phyloP scores from a whole-genome alignment of 805 yeast genomes.

The Wickerhamia fluorescens region DNA sequence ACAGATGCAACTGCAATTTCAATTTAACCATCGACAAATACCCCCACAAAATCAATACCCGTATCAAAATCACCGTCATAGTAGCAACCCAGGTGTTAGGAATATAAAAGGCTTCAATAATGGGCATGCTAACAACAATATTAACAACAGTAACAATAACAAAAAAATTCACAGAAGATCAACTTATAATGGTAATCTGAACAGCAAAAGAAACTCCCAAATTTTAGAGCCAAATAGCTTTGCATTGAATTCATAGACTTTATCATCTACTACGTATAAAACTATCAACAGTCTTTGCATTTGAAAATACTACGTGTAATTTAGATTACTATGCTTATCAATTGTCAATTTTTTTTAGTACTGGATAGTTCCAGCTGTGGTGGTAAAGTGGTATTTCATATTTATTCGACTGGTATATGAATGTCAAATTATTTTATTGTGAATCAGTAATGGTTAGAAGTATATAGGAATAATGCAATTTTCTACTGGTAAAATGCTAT shows the following conservation, averaged over 20 bases:
- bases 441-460: too few relatives aligned
- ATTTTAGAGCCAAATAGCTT: constrained; percentile 9
- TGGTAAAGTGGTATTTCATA: too few relatives aligned
- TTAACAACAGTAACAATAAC: constrained; percentile 5
- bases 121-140: constrained; percentile 4
- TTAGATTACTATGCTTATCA: too few relatives aligned
- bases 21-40: constrained; percentile 3
- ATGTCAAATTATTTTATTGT: too few relatives aligned
- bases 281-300: too few relatives aligned
- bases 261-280: too few relatives aligned
- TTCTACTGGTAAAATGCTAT: neutral
- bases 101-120: constrained; percentile 8
- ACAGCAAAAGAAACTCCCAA: constrained; percentile 8
- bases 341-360: too few relatives aligned
- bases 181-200: too few relatives aligned
- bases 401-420: too few relatives aligned
- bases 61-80: constrained; percentile 17
- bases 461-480: constrained; percentile 1
- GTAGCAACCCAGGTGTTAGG: too few relatives aligned
- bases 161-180: constrained; percentile 4
- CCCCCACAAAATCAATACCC: constrained; percentile 10
- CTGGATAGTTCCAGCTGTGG: too few relatives aligned
- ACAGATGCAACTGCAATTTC: constrained; percentile 3
- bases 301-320: too few relatives aligned
- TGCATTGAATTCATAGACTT: constrained; percentile 6